Evolutionary conservation across 176 grass and related monocot genomes (phyloP), one percentile per base, ranked within the genome.

Genomic region (Oryza rufipogon): DNA sequence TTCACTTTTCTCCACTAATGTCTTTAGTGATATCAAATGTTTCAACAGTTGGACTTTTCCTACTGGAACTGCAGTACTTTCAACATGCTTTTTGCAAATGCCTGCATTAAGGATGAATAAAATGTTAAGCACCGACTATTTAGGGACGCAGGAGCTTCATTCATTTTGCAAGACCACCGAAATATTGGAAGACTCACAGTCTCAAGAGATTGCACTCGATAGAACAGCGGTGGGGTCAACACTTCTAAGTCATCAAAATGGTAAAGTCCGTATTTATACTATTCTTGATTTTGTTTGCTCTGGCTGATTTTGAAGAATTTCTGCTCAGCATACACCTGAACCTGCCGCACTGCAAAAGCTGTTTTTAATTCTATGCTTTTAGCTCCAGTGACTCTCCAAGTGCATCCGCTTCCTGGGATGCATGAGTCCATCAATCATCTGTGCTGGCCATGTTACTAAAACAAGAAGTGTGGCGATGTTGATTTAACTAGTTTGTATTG

Each of bases 31-130:
- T 87, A 87, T 87, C 85, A 80, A 91, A 91, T 90, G 69, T 85
- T 80, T 90, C 86, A 80, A 87, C 79, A 93, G 91, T 93, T 88
- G 88, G 89, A 83, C 86, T 88, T 91, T 86, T 85, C 83, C 87
- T 85, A 81, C 87, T 91, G 87, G 87, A 91, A 74, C 85, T 85
- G 78, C 73, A 87, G 76, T 89, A 84, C 81, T 91, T 89, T 87
- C 52, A 69, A 80, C 86, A 90, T 86, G 81, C 82, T 85, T 87
- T 87, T 74, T 86, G 84, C 86, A 82, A 90, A 92, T 92, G 81
- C 86, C 86, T 84, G 80, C 88, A 88, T 86, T 92, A 90, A 95
- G 87, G 74, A 90, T 81, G 72, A 95, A 95, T 87, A 92, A 83
- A 77, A 90, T 90, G 85, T 86, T 83, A 86, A 92, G 86, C 60